Percentiles rank a stretch among this genome's conserved stretches.
Evolutionary conservation across 805 yeast genomes (phyloP).

Genomic region (Candida succiphila): DNA sequence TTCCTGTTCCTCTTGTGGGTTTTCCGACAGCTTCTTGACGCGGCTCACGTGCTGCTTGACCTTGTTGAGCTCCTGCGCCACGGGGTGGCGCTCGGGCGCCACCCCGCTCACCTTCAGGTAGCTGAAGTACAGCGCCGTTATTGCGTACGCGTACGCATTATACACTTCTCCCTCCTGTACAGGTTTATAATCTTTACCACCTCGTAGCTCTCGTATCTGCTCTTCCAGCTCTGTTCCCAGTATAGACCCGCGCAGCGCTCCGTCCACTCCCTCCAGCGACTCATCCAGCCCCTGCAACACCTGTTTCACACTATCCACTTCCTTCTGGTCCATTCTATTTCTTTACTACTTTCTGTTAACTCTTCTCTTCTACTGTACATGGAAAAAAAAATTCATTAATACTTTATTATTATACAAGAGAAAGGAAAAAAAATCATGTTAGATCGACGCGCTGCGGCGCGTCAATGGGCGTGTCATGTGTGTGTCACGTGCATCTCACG

Average conservation of each 20-base stretch:
- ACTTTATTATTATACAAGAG: too few species aligned
- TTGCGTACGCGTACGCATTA: conserved; percentile 35
- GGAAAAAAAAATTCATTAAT: too few species aligned
- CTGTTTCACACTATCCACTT: conserved; percentile 28
- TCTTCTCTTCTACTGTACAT: too few species aligned
- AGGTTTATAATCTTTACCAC: conserved; percentile 1
- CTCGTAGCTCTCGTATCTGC: too few species aligned
- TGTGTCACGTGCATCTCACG: too few species aligned
- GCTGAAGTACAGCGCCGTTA: conserved; percentile 48
- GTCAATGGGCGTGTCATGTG: too few species aligned
- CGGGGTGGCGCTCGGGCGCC: conserved; percentile 42
- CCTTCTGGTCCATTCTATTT: conserved; percentile 30
- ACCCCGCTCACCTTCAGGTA: conserved; percentile 53
- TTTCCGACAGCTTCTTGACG: too few species aligned
- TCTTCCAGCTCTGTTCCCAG: too few species aligned
- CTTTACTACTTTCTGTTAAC: background rate
- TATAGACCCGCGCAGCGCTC: too few species aligned
- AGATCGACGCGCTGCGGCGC: too few species aligned
- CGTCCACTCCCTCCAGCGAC: conserved; percentile 26
- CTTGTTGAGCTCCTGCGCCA: conserved; percentile 56
- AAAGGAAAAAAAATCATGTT: too few species aligned
- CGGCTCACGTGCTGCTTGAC: conserved; percentile 61
- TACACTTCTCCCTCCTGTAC: conserved; percentile 22
- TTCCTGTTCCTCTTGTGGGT: conserved; percentile 31
- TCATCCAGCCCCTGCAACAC: conserved; percentile 28